Evolutionary conservation across 345 rosid species (phyloP), one percentile per base, ranked within the genome.

Genomic region (Brassica napus): DNA sequence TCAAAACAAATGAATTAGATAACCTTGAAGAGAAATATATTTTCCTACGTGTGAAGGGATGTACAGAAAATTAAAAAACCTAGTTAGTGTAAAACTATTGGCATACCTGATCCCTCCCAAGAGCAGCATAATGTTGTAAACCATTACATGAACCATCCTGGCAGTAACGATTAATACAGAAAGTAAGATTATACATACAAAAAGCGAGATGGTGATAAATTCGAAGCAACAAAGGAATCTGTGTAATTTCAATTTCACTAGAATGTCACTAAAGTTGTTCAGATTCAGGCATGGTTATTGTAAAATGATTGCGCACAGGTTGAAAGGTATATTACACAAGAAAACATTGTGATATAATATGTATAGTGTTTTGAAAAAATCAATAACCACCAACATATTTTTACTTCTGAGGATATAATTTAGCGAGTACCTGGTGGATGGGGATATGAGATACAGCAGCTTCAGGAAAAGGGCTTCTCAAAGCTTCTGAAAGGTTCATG

Each of bases 61-160:
- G 44, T 28, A 68, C n/a, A 32, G 10, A 37, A 37, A 54, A 52
- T 8, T 6, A 55, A 8, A 34, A 42, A 42, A 42, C n/a, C 63
- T 42, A 62, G 39, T 54, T 68, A 52, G 28, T 72, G 65, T 42
- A 60, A 63, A 49, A 78, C 35, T 74, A 77, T 35, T 1, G 58
- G 26, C 73, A 88, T 89, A 96, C 99, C 99, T 89, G 85, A 83
- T 96, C 99, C 84, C 98, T 91, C 79, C 99, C 98, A 73, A 93
- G 87, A 52, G 99, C 99, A 83, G 99, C 99, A 87, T 96, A 96
- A 78, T 96, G 99, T 82, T 96, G 99, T 76, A 96, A 86, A 68
- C 99, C 99, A 84, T 96, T 96, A 80, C 99, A 93, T n/a, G 99
- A 93, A 82, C 99, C 99, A 87, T 96, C 99, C 99, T 95, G 64